Percentiles rank a stretch among this genome's conserved stretches.
Evolutionary conservation across 306 rosid species (phyloP).

Genomic region (Amphicarpaea edgeworthii): DNA sequence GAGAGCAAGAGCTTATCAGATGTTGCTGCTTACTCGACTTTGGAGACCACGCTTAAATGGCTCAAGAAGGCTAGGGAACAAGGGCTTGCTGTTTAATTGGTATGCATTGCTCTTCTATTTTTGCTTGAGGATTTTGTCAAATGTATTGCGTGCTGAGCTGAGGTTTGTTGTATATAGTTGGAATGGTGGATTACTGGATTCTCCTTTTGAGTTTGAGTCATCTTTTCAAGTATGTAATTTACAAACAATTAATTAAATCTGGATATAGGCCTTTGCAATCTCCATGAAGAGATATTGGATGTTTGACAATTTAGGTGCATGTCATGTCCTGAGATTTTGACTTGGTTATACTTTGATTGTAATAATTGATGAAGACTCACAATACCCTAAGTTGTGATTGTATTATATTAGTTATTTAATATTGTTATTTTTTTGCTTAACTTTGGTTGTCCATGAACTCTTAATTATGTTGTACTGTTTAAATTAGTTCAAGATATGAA

Average conservation of each 20-base stretch:
- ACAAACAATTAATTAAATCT: constrained; percentile 20
- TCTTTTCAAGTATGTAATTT: constrained; percentile 11
- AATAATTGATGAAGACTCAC: background rate
- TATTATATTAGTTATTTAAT: background rate
- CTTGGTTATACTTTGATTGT: constrained; percentile 10
- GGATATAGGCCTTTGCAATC: background rate
- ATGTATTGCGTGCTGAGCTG: constrained; percentile 11
- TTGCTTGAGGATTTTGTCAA: background rate
- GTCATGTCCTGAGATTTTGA: constrained; percentile 17
- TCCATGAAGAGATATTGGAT: background rate
- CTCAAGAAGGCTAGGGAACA: constrained; percentile 69
- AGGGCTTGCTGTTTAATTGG: constrained; percentile 57
- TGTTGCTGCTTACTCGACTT: constrained; percentile 73
- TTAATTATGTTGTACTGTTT: constrained; percentile 2
- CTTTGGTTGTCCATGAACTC: background rate
- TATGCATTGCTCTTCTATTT: constrained; percentile 36
- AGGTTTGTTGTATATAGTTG: constrained; percentile 13
- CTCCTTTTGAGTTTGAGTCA: constrained; percentile 4
- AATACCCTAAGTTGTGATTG: background rate
- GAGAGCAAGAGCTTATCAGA: constrained; percentile 84
- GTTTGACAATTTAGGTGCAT: background rate
- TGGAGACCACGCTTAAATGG: constrained; percentile 82
- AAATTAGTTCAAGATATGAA: background rate
- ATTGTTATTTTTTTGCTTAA: background rate
- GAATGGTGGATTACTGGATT: constrained; percentile 15